These are phyloP conservation scores for Neonectria neomacrospora DNA, from an alignment of 2,329 filamentous ascomycete genomes.

Conservation along the genomic window DNA sequence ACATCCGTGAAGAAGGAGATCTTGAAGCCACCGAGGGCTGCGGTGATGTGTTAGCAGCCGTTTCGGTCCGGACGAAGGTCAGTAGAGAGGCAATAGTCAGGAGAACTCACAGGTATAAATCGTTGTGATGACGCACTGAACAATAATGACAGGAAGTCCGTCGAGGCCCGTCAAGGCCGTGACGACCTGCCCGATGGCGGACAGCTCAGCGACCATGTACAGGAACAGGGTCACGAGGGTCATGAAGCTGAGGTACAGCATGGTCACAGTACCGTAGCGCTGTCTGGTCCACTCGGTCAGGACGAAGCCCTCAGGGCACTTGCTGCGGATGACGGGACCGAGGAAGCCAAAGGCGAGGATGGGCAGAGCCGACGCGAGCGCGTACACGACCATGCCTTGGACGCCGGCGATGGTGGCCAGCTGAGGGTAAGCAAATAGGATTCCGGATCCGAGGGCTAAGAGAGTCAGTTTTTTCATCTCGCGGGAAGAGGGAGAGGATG, in stretches of 20 bases:
- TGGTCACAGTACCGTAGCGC: conserved; percentile 76
- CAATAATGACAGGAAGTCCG: conserved; percentile 79
- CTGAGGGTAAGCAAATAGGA: conserved; percentile 85
- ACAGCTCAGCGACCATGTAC: conserved; percentile 89
- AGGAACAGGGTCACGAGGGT: conserved; percentile 85
- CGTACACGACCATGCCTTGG: conserved; percentile 82
- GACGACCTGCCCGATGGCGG: conserved; percentile 82
- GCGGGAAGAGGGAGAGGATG: conserved; percentile 33
- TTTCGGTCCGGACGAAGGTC: no score
- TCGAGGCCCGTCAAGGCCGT: conserved; percentile 78
- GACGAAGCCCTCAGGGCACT: conserved; percentile 86
- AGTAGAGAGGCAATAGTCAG: neutral
- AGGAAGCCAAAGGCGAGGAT: conserved; percentile 79
- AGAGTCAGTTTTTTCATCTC: conserved; percentile 54
- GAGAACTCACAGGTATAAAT: conserved; percentile 77
- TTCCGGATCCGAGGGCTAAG: conserved; percentile 83
- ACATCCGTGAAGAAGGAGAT: conserved; percentile 88
- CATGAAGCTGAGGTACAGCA: conserved; percentile 80
- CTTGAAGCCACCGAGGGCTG: conserved; percentile 82
- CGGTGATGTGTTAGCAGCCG: conserved; percentile 1
- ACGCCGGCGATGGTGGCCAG: conserved; percentile 82
- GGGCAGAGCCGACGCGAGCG: conserved; percentile 76
- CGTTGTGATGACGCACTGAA: conserved; percentile 81
- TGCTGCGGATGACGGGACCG: conserved; percentile 80
- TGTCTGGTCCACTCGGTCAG: conserved; percentile 86